A percentile compares a stretch with the other conserved stretches of the same genome.
These are phyloP conservation scores for Ganoderma boninense DNA, from an alignment of 1,284 basidiomycete species.

Conservation along the genomic window DNA sequence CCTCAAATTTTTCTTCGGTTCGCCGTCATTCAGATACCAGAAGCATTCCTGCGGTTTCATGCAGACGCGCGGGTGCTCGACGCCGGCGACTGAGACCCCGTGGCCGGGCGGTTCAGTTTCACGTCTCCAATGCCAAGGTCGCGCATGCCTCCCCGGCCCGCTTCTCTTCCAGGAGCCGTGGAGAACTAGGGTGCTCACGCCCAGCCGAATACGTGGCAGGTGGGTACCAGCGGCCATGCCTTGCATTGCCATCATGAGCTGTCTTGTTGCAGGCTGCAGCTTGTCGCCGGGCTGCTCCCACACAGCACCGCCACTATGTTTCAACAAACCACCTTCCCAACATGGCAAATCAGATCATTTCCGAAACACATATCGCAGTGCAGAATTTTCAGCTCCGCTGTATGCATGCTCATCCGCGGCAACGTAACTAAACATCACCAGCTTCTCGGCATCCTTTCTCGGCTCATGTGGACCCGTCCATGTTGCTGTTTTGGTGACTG, in stretches of 20 bases:
- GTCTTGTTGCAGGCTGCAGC: background rate
- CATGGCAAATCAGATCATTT: background rate
- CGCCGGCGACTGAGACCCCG: background rate
- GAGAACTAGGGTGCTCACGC: background rate
- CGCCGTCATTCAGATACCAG: background rate
- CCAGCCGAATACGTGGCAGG: background rate
- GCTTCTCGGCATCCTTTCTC: background rate
- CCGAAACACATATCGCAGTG: background rate
- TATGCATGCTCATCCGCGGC: background rate
- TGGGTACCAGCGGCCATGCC: background rate
- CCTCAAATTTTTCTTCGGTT: background rate
- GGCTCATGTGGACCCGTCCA: background rate
- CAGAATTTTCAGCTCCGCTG: background rate
- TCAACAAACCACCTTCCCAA: constrained; percentile 3
- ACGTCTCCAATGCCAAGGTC: background rate
- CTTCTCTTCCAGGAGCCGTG: background rate
- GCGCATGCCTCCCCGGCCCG: background rate
- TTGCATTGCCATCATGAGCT: background rate
- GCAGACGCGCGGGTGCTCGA: background rate
- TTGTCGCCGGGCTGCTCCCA: background rate
- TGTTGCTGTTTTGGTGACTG: background rate
- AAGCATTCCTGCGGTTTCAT: background rate
- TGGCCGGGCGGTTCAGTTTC: background rate
- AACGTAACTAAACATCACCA: background rate
- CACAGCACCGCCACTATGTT: constrained; percentile 8